Base-by-base conservation (phyloP, 805 yeast genomes). In the Saturnispora galanensis region DNA sequence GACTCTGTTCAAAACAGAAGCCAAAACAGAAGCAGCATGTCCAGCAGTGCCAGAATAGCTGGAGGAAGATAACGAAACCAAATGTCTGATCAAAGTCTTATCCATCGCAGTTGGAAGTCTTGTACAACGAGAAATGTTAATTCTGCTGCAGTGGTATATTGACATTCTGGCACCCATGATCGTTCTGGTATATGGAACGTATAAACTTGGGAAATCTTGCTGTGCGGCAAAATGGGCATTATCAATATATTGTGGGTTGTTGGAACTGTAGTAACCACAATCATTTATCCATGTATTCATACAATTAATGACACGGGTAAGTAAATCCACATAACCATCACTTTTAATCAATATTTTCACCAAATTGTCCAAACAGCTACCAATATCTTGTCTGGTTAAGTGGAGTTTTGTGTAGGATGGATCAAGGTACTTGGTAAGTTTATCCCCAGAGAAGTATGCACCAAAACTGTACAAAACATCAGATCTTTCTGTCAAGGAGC, bases 141-240 rank as follows among this genome's bases (percentile, higher is more conserved):
- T 75, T 52, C 97, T 74, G 52, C 83, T 79, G 58, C 77, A 76
- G 52, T 89, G 96, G 50, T 78, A 83, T 12, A 79, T 66, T 44
- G 79, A 83, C 11, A 87, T 68, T 44, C 95, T 71, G 0, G 84
- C 76, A 3, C 84, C 94, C n/a, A 87, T 58, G 2, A 84, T 73
- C 1, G 85, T 71, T 56, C 96, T 77, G 0, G 97, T 88, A 50
- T 70, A 81, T 2, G 88, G 85, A 47, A 81, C 79, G 5, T 77
- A 65, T 16, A 77, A 60, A 37, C 84, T 78, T 5, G 81, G 73
- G 4, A 84, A 64, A n/a, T 75, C 68, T 55, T 83, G 89, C 9
- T 78, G 66, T 33, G 48, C 52, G 28, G 53, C 51, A 48, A 60
- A 52, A 82, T 80, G 58, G 17, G 56, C 41, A 47, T 60, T 54